Evolutionary conservation across 352 stramenopile genomes (phyloP), one percentile per base, ranked within the genome.

Genomic region (Phytophthora quininea): DNA sequence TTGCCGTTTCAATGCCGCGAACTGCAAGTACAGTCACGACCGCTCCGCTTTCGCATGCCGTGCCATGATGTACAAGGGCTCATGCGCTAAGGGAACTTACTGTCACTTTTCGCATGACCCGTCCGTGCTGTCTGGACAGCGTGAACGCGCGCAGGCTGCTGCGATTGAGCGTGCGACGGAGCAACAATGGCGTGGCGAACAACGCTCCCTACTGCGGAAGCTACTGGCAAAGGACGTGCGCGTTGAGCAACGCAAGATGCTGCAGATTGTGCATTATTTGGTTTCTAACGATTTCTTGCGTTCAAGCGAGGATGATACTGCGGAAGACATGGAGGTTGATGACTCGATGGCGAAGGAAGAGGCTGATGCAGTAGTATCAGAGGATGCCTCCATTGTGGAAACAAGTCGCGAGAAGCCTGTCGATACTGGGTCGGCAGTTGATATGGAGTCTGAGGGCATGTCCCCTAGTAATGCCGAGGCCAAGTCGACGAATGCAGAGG

Each of bases 21-120:
- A 71, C n/a, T 95, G 87, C 58, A 78, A 79, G 50, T 92, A 90
- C 57, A 92, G 81, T 58, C 87, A 95, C 66, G 78, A 91, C 54
- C 74, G 71, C 19, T 80, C 80, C 47, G 66, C 68, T 4, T 88
- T 95, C 43, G 69, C 71, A 12, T 95, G 87, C 49, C 81, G 78
- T 42, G 67, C 67, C 11, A 81, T 93, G 71, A 66, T 83, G 56
- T 73, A 69, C 51, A 89, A 84, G 52, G 82, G 83, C 1, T 72
- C 57, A 15, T 95, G 87, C 53, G 46, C 49, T 7, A 88, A 88
- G 48, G 84, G 83, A 24, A 76, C 81, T 55, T 55, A 75, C 32
- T 95, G 87, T 52, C 55, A 57, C 3, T 95, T 89, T 58, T 85
- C 76, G 49, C 87, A 95, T 54, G 78, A 91, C 45, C 62, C 66